These are phyloP conservation scores for Leishmania gerbilli DNA, from an alignment of 208 protist species.

Conservation along the genomic window DNA sequence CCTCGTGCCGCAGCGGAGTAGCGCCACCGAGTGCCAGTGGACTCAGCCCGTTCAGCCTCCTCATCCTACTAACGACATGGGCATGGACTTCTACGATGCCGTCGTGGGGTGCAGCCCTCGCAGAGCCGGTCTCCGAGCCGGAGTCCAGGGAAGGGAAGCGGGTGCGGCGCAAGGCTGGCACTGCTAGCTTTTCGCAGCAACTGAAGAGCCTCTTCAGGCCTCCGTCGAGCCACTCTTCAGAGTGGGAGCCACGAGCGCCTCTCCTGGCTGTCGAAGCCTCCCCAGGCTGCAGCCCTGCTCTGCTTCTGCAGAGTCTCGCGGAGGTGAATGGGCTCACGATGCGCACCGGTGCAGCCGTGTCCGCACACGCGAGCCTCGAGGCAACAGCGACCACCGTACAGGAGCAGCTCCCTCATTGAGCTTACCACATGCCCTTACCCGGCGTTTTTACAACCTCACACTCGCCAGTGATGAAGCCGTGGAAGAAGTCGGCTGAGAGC, in stretches of 20 bases:
- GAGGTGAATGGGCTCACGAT: neutral
- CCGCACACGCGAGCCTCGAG: constrained; percentile 5
- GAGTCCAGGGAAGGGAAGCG: too few relatives aligned
- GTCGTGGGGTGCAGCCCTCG: too few relatives aligned
- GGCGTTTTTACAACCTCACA: neutral
- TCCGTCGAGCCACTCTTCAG: neutral
- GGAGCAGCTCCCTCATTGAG: constrained; percentile 10
- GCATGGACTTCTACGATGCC: neutral
- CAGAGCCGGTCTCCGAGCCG: too few relatives aligned
- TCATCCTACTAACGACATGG: neutral
- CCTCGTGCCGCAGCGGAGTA: constrained; percentile 1
- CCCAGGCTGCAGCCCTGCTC: constrained; percentile 1
- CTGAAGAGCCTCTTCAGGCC: constrained; percentile 2
- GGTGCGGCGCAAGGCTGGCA: too few relatives aligned
- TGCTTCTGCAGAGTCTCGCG: neutral
- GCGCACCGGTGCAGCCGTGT: neutral
- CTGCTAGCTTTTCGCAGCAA: constrained; percentile 4
- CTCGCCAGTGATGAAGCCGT: neutral
- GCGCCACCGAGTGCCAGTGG: neutral
- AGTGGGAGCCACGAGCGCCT: too few relatives aligned
- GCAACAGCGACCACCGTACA: constrained; percentile 3
- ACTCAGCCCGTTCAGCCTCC: constrained; percentile 5
- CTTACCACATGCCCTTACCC: neutral
- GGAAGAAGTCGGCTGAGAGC: neutral
- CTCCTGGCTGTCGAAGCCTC: neutral